Conservation (phyloP, 2,329 filamentous ascomycete species). For the Aspergillus brasiliensis region DNA sequence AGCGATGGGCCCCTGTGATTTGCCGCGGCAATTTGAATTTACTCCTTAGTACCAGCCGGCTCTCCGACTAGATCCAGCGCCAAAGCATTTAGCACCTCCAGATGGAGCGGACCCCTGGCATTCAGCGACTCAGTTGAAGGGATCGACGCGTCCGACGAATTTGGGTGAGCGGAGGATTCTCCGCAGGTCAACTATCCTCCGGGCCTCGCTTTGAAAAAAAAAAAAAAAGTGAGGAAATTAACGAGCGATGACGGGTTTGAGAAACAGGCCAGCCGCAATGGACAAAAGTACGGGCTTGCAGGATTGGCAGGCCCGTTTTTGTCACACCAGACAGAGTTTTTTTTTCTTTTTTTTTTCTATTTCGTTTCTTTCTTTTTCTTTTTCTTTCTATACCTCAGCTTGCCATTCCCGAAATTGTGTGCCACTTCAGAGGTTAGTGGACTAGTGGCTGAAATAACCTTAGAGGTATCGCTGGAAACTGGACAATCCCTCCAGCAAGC, state of each 20-base stretch:
- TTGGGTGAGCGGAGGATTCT: neutral
- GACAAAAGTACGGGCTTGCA: constrained; percentile 1
- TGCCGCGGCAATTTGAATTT: constrained; percentile 15
- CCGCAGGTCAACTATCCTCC: neutral
- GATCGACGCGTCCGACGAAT: constrained; percentile 1
- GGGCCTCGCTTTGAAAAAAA: neutral
- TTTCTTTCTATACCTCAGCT: neutral
- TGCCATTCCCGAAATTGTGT: neutral
- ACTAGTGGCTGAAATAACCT: constrained; percentile 12
- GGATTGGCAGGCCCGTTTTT: neutral
- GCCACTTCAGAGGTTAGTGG: constrained; percentile 10
- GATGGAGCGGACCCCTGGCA: constrained; percentile 14
- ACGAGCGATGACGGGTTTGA: neutral
- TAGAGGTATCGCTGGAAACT: neutral
- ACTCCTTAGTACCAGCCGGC: constrained; percentile 13
- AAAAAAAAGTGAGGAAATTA: neutral
- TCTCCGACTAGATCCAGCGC: constrained; percentile 12
- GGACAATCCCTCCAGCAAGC: constrained; percentile 7
- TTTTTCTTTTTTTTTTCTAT: too few relatives aligned
- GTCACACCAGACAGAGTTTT: neutral
- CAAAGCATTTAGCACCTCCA: constrained; percentile 2
- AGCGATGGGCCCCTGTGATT: constrained; percentile 11
- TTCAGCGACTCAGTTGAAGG: constrained; percentile 6
- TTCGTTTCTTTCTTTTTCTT: neutral
- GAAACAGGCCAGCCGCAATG: neutral